Evolutionary conservation across 805 yeast species (phyloP), one percentile per base, ranked within the genome.

Genomic region (Barnettozyma sucrosica): DNA sequence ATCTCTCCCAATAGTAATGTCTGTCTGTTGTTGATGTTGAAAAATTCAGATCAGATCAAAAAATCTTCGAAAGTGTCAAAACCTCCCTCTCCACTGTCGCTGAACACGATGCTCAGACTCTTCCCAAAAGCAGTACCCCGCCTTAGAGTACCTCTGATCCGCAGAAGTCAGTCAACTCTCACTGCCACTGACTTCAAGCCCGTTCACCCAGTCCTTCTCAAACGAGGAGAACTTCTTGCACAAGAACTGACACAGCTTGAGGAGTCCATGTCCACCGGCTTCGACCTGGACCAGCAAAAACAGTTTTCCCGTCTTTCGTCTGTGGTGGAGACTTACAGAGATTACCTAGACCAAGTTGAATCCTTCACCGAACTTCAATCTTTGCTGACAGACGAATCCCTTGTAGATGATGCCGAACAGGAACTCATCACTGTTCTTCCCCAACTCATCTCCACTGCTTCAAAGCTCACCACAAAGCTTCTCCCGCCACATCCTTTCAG

Each of bases 401-500:
- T 83, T 34, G 68, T 66, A 34, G 71, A 67, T 5, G 90, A 84
- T 13, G 97, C 95, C 0, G 62, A 71, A 38, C 51, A 51, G 4
- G 97, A 90, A 58, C 56, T 88, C 5, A 69, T 67, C 1, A 58
- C 65, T 1, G 54, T 76, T 0, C 51, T 66, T 2, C 85, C 85
- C 0, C 61, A 64, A 11, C 62, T 87, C 9, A 62, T 64, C 4
- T 54, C 62, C 9, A 59, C 76, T 1, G 69, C 80, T 0, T 61
- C 65, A 2, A 65, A 67, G 28, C 66, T 87, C n/a, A 79, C 83
- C 50, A 59, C 73, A 6, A 72, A 75, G 37, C 68, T 93, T 5
- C 66, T 92, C 20, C 97, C 97, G 2, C 79, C 86, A 3, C 83
- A 85, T 54, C 82, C 80, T 40, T 86, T 85, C 63, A 76, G 83